Evolutionary conservation across 2,329 filamentous ascomycete genomes (phyloP).

Genomic region (Ophioceras dolichostomum): DNA sequence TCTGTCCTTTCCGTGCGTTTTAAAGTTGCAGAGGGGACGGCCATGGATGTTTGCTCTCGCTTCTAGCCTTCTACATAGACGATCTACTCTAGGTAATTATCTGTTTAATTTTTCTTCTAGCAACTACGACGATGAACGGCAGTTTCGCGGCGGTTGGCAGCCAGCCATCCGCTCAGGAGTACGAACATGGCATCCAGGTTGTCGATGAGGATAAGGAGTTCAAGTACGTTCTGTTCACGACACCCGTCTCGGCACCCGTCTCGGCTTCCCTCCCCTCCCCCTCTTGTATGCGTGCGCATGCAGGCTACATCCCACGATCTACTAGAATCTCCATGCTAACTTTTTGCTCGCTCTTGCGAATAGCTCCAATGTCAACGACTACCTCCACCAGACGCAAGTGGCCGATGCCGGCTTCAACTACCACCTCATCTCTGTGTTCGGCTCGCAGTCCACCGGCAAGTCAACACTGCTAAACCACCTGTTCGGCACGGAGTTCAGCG

Average conservation of each 20-base stretch:
- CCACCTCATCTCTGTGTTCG: constrained; percentile 97
- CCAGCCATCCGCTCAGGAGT: constrained; percentile 51
- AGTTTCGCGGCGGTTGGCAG: constrained; percentile 67
- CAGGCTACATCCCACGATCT: too few species aligned
- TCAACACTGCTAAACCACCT: constrained; percentile 93
- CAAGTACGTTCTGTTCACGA: constrained; percentile 56
- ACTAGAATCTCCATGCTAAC: too few species aligned
- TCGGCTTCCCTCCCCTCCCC: neutral
- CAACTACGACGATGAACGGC: constrained; percentile 49
- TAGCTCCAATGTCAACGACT: constrained; percentile 67
- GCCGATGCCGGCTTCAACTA: constrained; percentile 95
- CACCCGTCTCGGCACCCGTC: too few species aligned
- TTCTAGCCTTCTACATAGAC: too few species aligned
- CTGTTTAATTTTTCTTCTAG: too few species aligned
- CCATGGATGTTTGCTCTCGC: too few species aligned
- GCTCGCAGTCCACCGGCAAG: constrained; percentile 96
- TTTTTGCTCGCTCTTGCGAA: constrained; percentile 3
- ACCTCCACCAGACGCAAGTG: constrained; percentile 68
- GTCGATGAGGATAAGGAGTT: constrained; percentile 94
- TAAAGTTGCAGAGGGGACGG: too few species aligned
- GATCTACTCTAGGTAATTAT: too few species aligned
- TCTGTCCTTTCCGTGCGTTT: too few species aligned
- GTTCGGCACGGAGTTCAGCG: constrained; percentile 90
- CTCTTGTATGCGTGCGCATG: too few species aligned
- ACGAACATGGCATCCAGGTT: constrained; percentile 92